Base-by-base conservation (phyloP, 441 rosid genomes). In the Kokia cookei region DNA sequence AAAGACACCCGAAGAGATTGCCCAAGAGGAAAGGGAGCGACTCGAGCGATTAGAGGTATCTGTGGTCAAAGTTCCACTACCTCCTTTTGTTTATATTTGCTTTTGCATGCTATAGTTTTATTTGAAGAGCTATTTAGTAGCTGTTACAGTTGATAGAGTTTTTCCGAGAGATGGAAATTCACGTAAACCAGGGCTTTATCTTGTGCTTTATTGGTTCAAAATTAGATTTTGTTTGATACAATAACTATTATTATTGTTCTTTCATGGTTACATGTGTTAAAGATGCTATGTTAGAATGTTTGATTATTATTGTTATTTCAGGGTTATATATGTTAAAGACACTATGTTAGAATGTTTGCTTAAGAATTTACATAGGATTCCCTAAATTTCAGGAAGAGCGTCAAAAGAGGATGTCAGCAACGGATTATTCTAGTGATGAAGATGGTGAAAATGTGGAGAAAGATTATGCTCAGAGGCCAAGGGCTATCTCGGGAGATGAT, bases 1-100 rank as follows among this genome's bases (percentile, higher is more conserved):
- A 61, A 93, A 93, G 87, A 90, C 95, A 57, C 86, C 91, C 15
- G 98, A 95, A 79, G 99, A 95, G 87, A 87, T 90, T 88, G 98
- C 97, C 24, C 95, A 91, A 78, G 89, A 85, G 68, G 94, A 93
- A 81, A 84, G 88, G 81, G 97, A 93, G 81, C 89, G 84, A n/a
- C 79, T 92, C 50, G 91, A 85, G 79, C 83, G 45, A 66, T 82
- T 91, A 68, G 98, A 95, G 96, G 99, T 91, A 90, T 82, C 57
- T 73, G 43, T 71, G 61, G 55, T 59, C 26, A 13, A 42, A 29
- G 13, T 60, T 72, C 59, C 61, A 68, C 32, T 75, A 40, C 43
- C 27, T 60, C 37, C 29, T 76, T 71, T 67, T 4, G 0, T 3
- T 50, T 68, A 7, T n/a, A 27, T 50, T 27, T 60, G n/a, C 35